Conservation (phyloP, 345 rosid genomes). For the Microcos paniculata region DNA sequence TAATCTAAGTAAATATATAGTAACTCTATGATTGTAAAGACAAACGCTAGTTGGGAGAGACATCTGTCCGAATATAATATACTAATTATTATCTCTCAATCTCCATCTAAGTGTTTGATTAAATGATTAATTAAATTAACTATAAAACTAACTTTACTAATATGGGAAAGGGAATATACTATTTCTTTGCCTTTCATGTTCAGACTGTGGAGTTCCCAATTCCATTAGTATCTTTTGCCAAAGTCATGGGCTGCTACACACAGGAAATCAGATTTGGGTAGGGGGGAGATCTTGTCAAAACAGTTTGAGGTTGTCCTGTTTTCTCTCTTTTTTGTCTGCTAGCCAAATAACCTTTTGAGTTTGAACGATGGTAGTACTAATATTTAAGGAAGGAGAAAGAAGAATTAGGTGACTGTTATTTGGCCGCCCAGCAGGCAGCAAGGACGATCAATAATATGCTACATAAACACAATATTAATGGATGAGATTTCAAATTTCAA, state of each 20-base stretch:
- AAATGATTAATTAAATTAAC: background rate
- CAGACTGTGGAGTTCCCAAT: background rate
- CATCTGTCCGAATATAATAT: background rate
- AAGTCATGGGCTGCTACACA: background rate
- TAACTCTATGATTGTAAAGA: background rate
- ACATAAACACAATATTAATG: too few relatives aligned
- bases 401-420: background rate
- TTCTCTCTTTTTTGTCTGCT: slow-evolving; percentile 2
- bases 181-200: background rate
- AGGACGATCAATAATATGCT: background rate
- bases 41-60: slow-evolving; percentile 15
- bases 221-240: slow-evolving; percentile 13
- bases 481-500: background rate
- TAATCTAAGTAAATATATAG: background rate
- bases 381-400: background rate
- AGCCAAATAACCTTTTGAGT: too few relatives aligned
- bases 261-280: background rate
- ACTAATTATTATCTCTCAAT: background rate
- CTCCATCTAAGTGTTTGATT: slow-evolving; percentile 5
- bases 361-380: background rate
- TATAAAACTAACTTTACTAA: slow-evolving; percentile 3
- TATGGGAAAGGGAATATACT: slow-evolving; percentile 11
- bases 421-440: background rate
- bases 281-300: background rate
- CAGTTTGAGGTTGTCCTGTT: background rate